Base-by-base conservation (phyloP, 2,329 filamentous ascomycete genomes). In the Tympanopsis confertula region DNA sequence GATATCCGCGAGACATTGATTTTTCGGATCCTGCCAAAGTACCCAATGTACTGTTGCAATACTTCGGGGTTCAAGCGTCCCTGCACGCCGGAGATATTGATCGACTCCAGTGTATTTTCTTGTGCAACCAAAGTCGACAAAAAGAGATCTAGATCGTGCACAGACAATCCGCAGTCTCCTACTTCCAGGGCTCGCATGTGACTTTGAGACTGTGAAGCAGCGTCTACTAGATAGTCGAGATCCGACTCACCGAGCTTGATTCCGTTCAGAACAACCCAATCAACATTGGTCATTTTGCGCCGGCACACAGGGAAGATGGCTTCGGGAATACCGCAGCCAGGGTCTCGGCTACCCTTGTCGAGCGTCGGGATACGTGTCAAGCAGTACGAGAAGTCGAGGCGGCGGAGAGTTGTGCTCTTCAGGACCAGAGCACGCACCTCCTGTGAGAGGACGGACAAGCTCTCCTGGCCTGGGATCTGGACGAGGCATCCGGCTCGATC, bases 221-320 rank as follows among this genome's bases (percentile, higher is more conserved):
- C 77, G 44, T 78, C 77, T 33, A 82, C 74, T 35, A 81, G 49
- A 47, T 63, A 67, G 44, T 84, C 80, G 38, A 84, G 59, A 54
- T 85, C 81, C 0, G 75, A 74, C 38, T 85, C 80, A 29, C 76
- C 78, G n/a, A 85, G 66, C 42, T 73, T 69, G 42, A 84, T 79
- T 12, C 77, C 77, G 42, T 76, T 83, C 41, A 85, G 56, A 17
- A 73, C 66, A 38, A 85, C 70, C 79, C 80, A 85, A 50, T 82
- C 76, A 14, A 84, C 73, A 47, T 77, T 80, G 0, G 80, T 84
- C 18, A 77, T 65, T 46, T 80, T 71, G 42, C 73, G 69, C 44
- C 74, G 74, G 55, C 77, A 82, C 4, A 84, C 59, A 2, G 79
- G 77, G 46, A 81, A 77, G 4, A 85, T 61, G 2, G 78, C 80